Conservation (phyloP, 257 asterid genomes). For the Euphrasia confusa region DNA sequence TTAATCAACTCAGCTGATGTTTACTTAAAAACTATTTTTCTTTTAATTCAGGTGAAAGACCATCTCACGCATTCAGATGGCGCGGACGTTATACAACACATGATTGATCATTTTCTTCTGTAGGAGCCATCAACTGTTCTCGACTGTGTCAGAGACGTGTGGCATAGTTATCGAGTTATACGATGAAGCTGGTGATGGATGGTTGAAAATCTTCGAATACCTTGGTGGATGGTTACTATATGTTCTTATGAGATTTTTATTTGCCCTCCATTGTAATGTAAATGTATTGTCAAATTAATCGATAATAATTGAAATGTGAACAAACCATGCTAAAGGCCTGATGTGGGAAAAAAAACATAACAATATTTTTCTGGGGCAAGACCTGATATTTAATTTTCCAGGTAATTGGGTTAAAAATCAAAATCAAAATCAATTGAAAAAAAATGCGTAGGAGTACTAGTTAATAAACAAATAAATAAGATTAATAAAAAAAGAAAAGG, state of each 20-base stretch:
- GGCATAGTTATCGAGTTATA: not conserved
- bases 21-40: not conserved
- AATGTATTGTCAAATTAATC: slow-evolving; percentile 1
- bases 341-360: too few relatives aligned
- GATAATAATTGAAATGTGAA: not conserved
- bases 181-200: too few relatives aligned
- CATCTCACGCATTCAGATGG: slow-evolving; percentile 72
- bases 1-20: not conserved
- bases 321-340: too few relatives aligned
- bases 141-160: not conserved
- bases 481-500: too few relatives aligned
- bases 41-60: slow-evolving; percentile 67
- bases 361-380: not conserved
- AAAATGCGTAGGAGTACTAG: too few relatives aligned
- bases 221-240: not conserved
- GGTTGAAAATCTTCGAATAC: not conserved
- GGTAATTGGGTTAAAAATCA: too few relatives aligned
- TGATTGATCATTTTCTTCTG: slow-evolving; percentile 72
- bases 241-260: slow-evolving; percentile 13
- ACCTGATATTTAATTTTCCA: not conserved
- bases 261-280: slow-evolving; percentile 19
- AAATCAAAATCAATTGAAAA: too few relatives aligned
- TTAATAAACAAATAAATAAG: too few relatives aligned
- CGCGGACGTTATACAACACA: slow-evolving; percentile 83
- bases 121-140: slow-evolving; percentile 22